Base-by-base conservation (phyloP, 1,284 basidiomycete species). In the Puccinia novopanici region DNA sequence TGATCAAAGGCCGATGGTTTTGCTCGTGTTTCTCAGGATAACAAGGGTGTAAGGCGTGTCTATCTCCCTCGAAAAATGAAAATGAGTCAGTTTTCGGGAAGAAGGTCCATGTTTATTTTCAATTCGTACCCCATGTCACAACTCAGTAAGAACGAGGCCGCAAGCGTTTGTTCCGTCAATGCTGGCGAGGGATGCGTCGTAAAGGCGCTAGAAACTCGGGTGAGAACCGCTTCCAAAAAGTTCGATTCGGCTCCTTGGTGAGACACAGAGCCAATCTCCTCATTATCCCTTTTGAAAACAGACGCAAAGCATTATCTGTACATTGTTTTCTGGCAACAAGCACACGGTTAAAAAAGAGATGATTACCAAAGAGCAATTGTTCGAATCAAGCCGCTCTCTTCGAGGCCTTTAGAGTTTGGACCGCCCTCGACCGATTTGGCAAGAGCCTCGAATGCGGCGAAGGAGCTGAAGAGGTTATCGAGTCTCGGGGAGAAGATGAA, bases 401-500 rank as follows among this genome's bases (percentile, higher is more conserved):
- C 42, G 12, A 80, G 61, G 8, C 71, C 40, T 63, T 63, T 52
- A 6, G 55, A 52, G 57, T 73, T 73, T 3, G 22, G 22, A 2
- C 30, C 24, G 15, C 59, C 86, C 4, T 89, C 87, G 13, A 87
- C 89, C 55, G 89, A 89, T 34, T 89, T 88, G 40, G 91, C 88
- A 19, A 98, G 86, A 0, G 93, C 94, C 85, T 97, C 93, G 19
- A 96, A 91, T 17, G 96, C 94, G 17, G 82, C 91, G 92, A 87
- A 94, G 98, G 57, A 73, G 59, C 34, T 52, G 75, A 50, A 52
- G 59, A 10, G 12, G 77, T 61, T 81, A 72, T 99, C 96, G 87
- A 97, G 87, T 42, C 96, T 90, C 13, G 95, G 91, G 82, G 92
- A 92, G 86, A 94, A 94, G 82, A 99, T 91, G 86, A 99, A 98